Percentiles rank a stretch among this genome's conserved stretches.
phyloP scores from a whole-genome alignment of 2,329 filamentous ascomycete genomes.

The Didymella pomorum region DNA sequence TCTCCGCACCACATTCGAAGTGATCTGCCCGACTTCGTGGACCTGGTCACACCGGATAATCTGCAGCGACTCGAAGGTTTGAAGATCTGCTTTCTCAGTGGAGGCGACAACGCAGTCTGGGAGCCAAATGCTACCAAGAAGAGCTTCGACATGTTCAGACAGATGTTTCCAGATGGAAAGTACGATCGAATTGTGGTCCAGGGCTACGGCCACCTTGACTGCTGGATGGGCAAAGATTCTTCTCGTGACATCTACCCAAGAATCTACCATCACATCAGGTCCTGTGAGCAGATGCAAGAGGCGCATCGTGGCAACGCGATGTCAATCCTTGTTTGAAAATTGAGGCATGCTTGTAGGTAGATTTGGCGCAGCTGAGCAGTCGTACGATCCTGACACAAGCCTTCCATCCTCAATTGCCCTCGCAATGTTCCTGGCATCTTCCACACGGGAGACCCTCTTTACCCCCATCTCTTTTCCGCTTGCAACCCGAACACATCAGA shows the following conservation, averaged over 20 bases:
- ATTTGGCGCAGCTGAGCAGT: neutral
- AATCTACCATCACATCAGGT: constrained; percentile 40
- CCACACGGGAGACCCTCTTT: neutral
- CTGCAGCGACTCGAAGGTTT: constrained; percentile 20
- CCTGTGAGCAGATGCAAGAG: constrained; percentile 5
- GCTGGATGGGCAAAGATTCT: constrained; percentile 68
- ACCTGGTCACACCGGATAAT: constrained; percentile 18
- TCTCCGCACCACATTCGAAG: constrained; percentile 18
- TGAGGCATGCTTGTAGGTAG: neutral
- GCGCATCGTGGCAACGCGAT: neutral
- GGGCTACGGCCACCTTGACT: constrained; percentile 68
- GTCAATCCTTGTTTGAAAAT: neutral
- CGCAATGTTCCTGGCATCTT: neutral
- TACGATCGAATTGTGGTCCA: constrained; percentile 63
- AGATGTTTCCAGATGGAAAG: constrained; percentile 58
- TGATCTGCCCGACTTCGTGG: constrained; percentile 10
- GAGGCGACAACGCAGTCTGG: constrained; percentile 60
- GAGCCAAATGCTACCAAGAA: constrained; percentile 62
- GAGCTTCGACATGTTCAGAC: constrained; percentile 63
- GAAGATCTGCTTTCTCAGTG: constrained; percentile 26
- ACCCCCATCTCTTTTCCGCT: constrained; percentile 2
- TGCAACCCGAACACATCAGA: constrained; percentile 3
- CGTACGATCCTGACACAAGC: neutral
- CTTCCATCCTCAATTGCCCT: neutral
- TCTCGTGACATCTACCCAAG: constrained; percentile 68